phyloP scores from a whole-genome alignment of 306 rosid genomes.

The Purshia tridentata region DNA sequence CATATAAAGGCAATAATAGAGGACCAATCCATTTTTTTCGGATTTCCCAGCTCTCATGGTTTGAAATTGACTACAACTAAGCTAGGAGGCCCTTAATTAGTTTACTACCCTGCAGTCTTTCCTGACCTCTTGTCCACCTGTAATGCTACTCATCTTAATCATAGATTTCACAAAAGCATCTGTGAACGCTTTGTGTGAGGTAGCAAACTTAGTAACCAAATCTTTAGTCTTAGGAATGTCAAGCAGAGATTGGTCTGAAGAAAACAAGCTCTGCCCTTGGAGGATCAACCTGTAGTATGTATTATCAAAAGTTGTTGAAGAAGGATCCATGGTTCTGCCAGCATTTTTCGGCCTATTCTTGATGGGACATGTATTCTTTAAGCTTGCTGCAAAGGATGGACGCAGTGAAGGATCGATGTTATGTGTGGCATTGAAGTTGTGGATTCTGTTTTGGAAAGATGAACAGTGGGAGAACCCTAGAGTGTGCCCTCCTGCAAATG shows the following conservation, averaged over 20 bases:
- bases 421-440: conserved; percentile 52
- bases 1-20: not conserved
- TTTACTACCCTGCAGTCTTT: conserved; percentile 52
- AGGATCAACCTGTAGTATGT: conserved; percentile 41
- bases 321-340: conserved; percentile 43
- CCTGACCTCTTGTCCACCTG: conserved; percentile 57
- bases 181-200: conserved; percentile 42
- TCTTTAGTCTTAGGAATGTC: conserved; percentile 37
- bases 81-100: conserved; percentile 20
- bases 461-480: conserved; percentile 91
- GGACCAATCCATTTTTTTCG: conserved; percentile 4
- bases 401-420: conserved; percentile 60
- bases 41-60: conserved; percentile 3
- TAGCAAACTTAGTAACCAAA: conserved; percentile 36
- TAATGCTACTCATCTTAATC: conserved; percentile 48
- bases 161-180: conserved; percentile 39
- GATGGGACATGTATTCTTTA: conserved; percentile 36
- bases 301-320: conserved; percentile 45
- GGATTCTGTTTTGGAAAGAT: conserved; percentile 52
- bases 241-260: conserved; percentile 49
- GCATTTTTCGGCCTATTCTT: conserved; percentile 38
- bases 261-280: conserved; percentile 41
- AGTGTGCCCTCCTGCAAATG: conserved; percentile 79
- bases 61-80: conserved; percentile 23
- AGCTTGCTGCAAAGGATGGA: conserved; percentile 41